Evolutionary conservation across 2,329 filamentous ascomycete genomes (phyloP).

Genomic region (Penicillium sp.): DNA sequence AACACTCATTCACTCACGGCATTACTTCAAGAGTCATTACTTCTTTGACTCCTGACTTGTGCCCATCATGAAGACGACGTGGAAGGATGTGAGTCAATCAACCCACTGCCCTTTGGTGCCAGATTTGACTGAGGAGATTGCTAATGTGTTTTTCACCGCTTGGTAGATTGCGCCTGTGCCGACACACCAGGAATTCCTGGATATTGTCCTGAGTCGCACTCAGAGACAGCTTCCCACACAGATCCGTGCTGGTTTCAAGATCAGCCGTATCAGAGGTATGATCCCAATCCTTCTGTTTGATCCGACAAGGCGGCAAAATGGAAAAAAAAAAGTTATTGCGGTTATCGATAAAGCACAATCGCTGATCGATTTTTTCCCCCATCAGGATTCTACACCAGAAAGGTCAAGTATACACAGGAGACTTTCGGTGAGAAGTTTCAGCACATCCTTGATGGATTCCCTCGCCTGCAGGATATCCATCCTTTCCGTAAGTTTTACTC

Average conservation of each 20-base stretch:
- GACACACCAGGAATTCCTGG: slow-evolving; percentile 91
- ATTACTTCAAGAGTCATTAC: slow-evolving; percentile 26
- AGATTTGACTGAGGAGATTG: slow-evolving; percentile 5
- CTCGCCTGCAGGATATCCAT: slow-evolving; percentile 88
- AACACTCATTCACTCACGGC: slow-evolving; percentile 23
- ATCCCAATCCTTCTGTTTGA: neutral
- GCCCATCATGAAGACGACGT: slow-evolving; percentile 57
- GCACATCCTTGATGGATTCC: slow-evolving; percentile 88
- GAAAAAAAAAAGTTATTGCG: slow-evolving; percentile 17
- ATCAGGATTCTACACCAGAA: slow-evolving; percentile 86
- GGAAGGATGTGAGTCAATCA: slow-evolving; percentile 51
- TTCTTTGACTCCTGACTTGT: slow-evolving; percentile 26
- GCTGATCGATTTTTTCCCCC: slow-evolving; percentile 29
- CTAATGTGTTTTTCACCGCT: slow-evolving; percentile 42
- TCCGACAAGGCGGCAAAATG: neutral
- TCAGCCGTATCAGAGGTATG: slow-evolving; percentile 75
- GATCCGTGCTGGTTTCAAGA: slow-evolving; percentile 94
- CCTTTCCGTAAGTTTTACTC: slow-evolving; percentile 67
- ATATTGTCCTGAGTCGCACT: slow-evolving; percentile 92
- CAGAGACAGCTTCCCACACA: slow-evolving; percentile 92
- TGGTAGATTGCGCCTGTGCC: slow-evolving; percentile 75
- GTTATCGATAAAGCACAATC: slow-evolving; percentile 28
- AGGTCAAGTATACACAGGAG: slow-evolving; percentile 97
- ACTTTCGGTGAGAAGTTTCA: slow-evolving; percentile 93
- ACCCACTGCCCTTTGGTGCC: neutral